phyloP scores from a whole-genome alignment of 805 yeast genomes.

The Yamadazyma philogaea region DNA sequence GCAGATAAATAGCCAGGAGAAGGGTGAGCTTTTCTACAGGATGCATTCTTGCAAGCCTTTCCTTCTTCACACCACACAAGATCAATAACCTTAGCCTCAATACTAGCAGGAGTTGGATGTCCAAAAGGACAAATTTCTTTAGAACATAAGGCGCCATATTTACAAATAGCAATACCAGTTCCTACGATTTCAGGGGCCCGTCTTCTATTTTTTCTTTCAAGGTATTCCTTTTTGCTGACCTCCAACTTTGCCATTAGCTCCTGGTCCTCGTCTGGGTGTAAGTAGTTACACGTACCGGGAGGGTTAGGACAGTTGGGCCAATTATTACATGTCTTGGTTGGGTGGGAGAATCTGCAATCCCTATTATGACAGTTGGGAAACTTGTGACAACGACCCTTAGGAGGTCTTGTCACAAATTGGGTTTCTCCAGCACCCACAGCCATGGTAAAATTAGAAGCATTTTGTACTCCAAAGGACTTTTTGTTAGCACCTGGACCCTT shows the following conservation, averaged over 20 bases:
- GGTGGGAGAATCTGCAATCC: slow-evolving; percentile 76
- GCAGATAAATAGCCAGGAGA: slow-evolving; percentile 50
- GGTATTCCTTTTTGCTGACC: slow-evolving; percentile 51
- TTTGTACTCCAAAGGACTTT: slow-evolving; percentile 35
- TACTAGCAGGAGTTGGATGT: slow-evolving; percentile 87
- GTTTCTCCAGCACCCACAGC: slow-evolving; percentile 36
- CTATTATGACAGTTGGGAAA: slow-evolving; percentile 69
- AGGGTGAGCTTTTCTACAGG: slow-evolving; percentile 78
- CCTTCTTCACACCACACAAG: slow-evolving; percentile 77
- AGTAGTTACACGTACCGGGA: slow-evolving; percentile 76
- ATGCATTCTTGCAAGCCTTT: slow-evolving; percentile 55
- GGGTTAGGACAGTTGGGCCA: slow-evolving; percentile 77
- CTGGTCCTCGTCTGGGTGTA: slow-evolving; percentile 85
- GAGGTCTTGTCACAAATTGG: slow-evolving; percentile 42
- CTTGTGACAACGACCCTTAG: slow-evolving; percentile 63
- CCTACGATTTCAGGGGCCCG: slow-evolving; percentile 27
- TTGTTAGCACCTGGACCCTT: slow-evolving; percentile 15
- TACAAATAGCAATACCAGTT: slow-evolving; percentile 60
- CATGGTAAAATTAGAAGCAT: slow-evolving; percentile 40
- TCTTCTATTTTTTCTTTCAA: slow-evolving; percentile 36
- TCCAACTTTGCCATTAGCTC: slow-evolving; percentile 67
- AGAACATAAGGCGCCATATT: slow-evolving; percentile 71
- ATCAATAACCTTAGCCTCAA: slow-evolving; percentile 62
- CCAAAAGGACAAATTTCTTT: slow-evolving; percentile 83
- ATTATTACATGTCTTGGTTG: slow-evolving; percentile 68